Evolutionary conservation across 345 rosid species (phyloP).

Genomic region (Pelargonium nanum): DNA sequence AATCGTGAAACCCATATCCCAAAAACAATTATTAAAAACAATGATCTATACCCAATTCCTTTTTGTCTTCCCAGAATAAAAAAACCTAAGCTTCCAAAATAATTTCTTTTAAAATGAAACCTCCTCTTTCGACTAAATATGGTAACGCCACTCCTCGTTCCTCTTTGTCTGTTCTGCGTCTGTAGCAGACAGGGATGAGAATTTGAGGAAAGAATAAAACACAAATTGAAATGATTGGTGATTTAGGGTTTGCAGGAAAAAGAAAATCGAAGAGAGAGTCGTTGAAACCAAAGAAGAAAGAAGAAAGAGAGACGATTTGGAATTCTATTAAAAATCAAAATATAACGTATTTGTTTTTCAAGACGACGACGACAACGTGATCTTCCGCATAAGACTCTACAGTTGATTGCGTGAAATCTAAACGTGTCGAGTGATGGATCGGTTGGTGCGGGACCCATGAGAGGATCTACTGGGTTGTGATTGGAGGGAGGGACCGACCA

Average conservation of each 20-base stretch:
- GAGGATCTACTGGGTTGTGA: background rate
- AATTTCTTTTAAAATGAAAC: too few species aligned
- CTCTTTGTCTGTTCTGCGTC: background rate
- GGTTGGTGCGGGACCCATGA: background rate
- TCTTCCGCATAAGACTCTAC: too few species aligned
- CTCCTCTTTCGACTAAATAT: background rate
- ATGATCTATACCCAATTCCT: background rate
- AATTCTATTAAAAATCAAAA: background rate
- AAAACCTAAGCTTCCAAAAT: background rate
- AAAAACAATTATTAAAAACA: background rate
- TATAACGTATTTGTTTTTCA: background rate
- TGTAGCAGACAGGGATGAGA: too few species aligned
- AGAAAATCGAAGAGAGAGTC: background rate
- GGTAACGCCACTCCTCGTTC: background rate
- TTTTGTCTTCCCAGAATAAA: background rate
- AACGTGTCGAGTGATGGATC: background rate
- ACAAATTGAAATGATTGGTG: background rate
- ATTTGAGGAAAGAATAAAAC: too few species aligned
- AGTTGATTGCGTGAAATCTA: background rate
- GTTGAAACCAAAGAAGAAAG: slow-evolving; percentile 5
- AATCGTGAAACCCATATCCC: slow-evolving; percentile 42
- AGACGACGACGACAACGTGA: too few species aligned
- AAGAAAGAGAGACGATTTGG: background rate
- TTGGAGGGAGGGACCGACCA: background rate
- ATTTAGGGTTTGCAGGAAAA: slow-evolving; percentile 4